Conservation (phyloP, 164 flowering plant species). For the Annona cherimola region DNA sequence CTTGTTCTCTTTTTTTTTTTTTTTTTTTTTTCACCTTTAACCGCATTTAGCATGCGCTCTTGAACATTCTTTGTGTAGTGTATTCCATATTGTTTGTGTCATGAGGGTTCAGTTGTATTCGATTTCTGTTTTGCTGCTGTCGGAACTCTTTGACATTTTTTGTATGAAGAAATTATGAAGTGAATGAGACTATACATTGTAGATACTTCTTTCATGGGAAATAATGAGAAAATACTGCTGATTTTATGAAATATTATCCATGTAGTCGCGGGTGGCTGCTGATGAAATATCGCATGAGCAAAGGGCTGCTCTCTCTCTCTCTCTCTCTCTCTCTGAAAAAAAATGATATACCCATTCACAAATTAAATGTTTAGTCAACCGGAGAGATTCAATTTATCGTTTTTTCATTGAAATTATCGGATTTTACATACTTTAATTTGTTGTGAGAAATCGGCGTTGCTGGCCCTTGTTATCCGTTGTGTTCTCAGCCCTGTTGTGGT, state of each 20-base stretch:
- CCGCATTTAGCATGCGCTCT: constrained; percentile 4
- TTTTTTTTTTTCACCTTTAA: not conserved
- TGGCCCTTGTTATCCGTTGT: too few species aligned
- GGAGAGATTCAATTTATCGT: too few species aligned
- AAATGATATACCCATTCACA: too few species aligned
- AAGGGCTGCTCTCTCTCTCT: not conserved
- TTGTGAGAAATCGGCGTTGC: too few species aligned
- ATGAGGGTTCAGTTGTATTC: constrained; percentile 3
- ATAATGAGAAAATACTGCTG: not conserved
- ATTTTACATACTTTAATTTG: too few species aligned
- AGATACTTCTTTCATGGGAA: not conserved
- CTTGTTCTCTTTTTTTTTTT: constrained; percentile 6
- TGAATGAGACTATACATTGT: too few species aligned
- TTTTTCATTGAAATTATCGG: too few species aligned
- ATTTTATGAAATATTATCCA: not conserved
- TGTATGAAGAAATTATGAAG: too few species aligned
- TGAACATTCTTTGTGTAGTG: constrained; percentile 15
- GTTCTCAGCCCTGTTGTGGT: too few species aligned
- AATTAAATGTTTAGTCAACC: too few species aligned
- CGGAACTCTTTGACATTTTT: not conserved
- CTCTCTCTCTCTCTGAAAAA: too few species aligned
- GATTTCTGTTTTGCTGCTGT: not conserved
- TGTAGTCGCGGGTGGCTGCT: not conserved
- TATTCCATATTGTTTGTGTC: constrained; percentile 11
- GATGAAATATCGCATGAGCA: not conserved